Percentiles rank a stretch among this genome's conserved stretches.
Conservation (phyloP, 1,139 yeast species). For the Blastobotrys ciferrii region DNA sequence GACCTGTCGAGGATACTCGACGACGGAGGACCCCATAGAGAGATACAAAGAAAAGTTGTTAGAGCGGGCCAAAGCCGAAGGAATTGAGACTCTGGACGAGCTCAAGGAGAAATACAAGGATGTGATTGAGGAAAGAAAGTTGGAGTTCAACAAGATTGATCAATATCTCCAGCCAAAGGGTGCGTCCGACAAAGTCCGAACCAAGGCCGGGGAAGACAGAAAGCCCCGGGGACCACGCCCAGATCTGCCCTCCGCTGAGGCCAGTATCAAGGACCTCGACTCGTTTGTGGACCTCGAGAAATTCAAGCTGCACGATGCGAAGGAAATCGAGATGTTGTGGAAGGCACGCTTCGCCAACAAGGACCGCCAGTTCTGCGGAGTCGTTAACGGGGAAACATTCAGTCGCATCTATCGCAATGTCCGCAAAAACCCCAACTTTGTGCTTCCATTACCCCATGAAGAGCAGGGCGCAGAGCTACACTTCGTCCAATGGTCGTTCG, state of each 20-base stretch:
- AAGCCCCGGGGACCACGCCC: conserved; percentile 13
- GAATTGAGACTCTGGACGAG: conserved; percentile 54
- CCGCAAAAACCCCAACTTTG: conserved; percentile 62
- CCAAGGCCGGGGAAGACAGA: conserved; percentile 28
- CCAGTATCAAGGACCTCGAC: conserved; percentile 64
- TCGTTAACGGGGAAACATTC: conserved; percentile 55
- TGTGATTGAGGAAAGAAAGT: conserved; percentile 55
- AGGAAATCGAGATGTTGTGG: conserved; percentile 84
- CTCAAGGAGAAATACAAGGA: conserved; percentile 62
- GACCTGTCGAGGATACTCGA: background rate
- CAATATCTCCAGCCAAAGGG: conserved; percentile 51
- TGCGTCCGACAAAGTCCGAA: conserved; percentile 46
- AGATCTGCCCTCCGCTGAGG: conserved; percentile 15
- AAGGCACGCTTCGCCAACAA: conserved; percentile 73
- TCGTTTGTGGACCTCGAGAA: conserved; percentile 72
- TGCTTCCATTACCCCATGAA: conserved; percentile 44
- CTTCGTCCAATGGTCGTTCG: conserved; percentile 91
- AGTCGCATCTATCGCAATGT: conserved; percentile 64
- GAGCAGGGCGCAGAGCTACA: conserved; percentile 73
- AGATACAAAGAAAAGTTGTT: conserved; percentile 46
- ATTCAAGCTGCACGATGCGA: conserved; percentile 47
- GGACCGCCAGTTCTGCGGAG: conserved; percentile 64
- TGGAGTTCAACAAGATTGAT: conserved; percentile 59
- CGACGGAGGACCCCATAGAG: conserved; percentile 15
- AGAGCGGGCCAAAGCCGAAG: conserved; percentile 31